These are phyloP conservation scores for Dendrobium officinale DNA, from an alignment of 106 monocot genomes.

Conservation along the genomic window DNA sequence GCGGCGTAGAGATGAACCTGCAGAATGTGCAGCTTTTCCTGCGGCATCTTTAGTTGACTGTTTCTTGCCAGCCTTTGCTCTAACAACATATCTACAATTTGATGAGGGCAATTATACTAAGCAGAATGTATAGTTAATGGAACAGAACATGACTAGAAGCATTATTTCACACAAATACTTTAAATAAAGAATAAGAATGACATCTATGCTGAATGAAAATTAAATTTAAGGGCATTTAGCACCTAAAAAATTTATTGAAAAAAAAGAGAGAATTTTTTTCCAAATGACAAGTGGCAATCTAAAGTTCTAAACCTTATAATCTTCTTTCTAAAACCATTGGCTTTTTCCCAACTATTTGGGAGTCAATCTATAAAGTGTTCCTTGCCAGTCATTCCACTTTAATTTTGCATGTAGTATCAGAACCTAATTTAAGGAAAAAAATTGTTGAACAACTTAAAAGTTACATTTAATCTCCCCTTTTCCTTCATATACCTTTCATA, in stretches of 20 bases:
- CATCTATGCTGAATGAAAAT: neutral
- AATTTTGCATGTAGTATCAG: neutral
- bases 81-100: constrained; percentile 62
- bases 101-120: neutral
- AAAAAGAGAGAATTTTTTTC: neutral
- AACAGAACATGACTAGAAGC: neutral
- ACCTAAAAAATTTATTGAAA: neutral
- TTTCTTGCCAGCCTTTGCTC: constrained; percentile 83
- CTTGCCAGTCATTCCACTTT: neutral
- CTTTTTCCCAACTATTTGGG: neutral
- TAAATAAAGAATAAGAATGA: neutral
- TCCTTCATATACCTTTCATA: neutral
- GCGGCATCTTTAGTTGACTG: constrained; percentile 94
- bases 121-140: neutral
- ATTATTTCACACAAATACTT: neutral
- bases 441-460: neutral
- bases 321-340: neutral
- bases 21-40: constrained; percentile 80
- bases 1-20: constrained; percentile 85
- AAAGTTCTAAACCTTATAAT: neutral
- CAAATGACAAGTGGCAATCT: neutral
- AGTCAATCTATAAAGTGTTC: neutral
- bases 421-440: neutral
- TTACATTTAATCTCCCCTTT: neutral
- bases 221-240: neutral